Evolutionary conservation across 2,329 filamentous ascomycete species (phyloP).

Genomic region (Geoglossum cookeanum): DNA sequence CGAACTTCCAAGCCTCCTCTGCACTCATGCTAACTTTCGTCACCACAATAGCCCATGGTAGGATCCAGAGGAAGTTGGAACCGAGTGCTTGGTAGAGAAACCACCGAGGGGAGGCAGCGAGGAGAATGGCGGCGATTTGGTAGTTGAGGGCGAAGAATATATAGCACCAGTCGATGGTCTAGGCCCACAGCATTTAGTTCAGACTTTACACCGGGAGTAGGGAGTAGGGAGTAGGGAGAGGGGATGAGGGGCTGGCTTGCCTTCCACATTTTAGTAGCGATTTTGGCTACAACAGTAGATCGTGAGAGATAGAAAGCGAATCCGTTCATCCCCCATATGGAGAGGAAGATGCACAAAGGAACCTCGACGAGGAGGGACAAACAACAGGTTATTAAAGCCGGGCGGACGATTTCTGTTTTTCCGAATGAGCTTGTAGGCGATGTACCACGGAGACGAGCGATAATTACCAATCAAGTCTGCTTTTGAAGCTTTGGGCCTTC

Average conservation of each 20-base stretch:
- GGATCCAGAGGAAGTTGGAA: constrained; percentile 47
- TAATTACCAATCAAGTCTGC: constrained; percentile 17
- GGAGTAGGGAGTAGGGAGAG: too few relatives aligned
- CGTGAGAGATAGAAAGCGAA: constrained; percentile 45
- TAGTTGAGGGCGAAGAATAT: constrained; percentile 48
- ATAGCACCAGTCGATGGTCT: constrained; percentile 45
- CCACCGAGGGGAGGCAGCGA: constrained; percentile 45
- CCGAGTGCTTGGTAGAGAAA: too few relatives aligned
- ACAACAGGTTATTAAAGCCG: constrained; percentile 32
- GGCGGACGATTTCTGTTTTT: constrained; percentile 25
- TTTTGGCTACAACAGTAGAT: constrained; percentile 35
- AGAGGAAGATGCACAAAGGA: constrained; percentile 42
- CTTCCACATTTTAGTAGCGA: constrained; percentile 48
- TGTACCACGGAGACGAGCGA: background rate
- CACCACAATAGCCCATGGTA: constrained; percentile 51
- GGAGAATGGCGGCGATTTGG: constrained; percentile 43
- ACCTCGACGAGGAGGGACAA: constrained; percentile 41
- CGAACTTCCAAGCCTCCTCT: constrained; percentile 45
- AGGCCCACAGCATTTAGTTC: background rate
- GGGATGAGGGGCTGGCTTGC: constrained; percentile 10
- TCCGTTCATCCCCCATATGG: constrained; percentile 34
- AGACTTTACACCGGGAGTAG: background rate
- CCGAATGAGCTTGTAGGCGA: background rate
- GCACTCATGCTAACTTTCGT: constrained; percentile 28
- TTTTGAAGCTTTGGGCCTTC: constrained; percentile 16